Base-by-base conservation (phyloP, 805 yeast species). In the Clavispora carvajalis region DNA sequence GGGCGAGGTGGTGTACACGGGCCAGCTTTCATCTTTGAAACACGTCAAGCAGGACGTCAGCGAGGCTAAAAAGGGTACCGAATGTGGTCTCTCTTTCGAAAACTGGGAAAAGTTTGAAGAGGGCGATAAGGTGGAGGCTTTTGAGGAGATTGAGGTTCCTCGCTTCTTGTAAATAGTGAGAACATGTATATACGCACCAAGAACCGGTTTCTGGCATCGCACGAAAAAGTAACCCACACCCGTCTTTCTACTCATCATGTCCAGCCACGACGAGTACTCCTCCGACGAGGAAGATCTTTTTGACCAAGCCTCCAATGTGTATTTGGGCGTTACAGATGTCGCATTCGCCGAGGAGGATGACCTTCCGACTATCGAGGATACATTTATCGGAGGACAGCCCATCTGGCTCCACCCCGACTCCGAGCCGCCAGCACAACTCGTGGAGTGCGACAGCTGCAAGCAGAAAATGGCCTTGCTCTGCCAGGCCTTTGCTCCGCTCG, bases 401-500 rank as follows among this genome's bases (percentile, higher is more conserved):
- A 55, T 79, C 7, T 83, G 95, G 95, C 59, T 87, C 24, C 74
- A 81, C 47, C 71, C 73, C 3, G 64, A 69, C 1, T 79, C 87
- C 0, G 58, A 65, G 3, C 93, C 95, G 0, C 61, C 69, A 13
- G 65, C 65, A 1, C 73, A 72, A 3, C 58, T 77, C 15, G 54
- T 82, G 7, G 57, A 62, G 25, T 93, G 99, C 65, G 76, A 73
- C 36, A 74, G 73, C 39, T 93, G 99, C 64, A 63, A 62, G 1
- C 59, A 67, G 8, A 63, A 69, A 12, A 73, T 88, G 82, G 77
- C 84, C 11, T 62, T 91, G 34, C 65, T 90, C 22, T 61, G 82
- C 1, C 98, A 93, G 58, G 83, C 91, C 1, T 83, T 74, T 60
- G 83, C 95, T 0, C 95, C 95, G 1, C 60, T 90, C 31, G 86